Conservation (phyloP, 2,329 filamentous ascomycete genomes). For the Cryphonectria radicalis region DNA sequence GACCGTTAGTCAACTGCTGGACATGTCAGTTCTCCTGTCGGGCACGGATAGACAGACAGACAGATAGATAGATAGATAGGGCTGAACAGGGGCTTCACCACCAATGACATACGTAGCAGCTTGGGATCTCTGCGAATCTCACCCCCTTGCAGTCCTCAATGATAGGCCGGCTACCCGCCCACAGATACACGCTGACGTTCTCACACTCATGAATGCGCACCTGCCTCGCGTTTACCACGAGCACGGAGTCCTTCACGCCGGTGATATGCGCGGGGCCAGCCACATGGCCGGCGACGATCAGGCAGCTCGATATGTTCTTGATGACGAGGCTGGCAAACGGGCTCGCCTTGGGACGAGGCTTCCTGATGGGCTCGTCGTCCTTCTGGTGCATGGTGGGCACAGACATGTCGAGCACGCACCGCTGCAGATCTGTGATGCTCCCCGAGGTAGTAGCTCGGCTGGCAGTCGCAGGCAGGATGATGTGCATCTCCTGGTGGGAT, state of each 20-base stretch:
- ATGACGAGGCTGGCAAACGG: conserved; percentile 73
- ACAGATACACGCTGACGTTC: conserved; percentile 82
- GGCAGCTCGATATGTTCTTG: conserved; percentile 69
- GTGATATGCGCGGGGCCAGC: conserved; percentile 85
- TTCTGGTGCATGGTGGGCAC: conserved; percentile 55
- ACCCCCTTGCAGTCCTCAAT: conserved; percentile 86
- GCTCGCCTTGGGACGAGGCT: conserved; percentile 43
- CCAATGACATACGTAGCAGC: conserved; percentile 65
- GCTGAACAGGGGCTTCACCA: background rate
- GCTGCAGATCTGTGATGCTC: conserved; percentile 68
- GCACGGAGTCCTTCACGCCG: conserved; percentile 68
- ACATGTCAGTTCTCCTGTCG: conserved; percentile 26
- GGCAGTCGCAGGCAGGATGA: conserved; percentile 75
- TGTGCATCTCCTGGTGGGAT: conserved; percentile 70
- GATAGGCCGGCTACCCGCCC: conserved; percentile 82
- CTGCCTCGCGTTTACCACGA: conserved; percentile 82
- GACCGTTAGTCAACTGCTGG: conserved; percentile 27
- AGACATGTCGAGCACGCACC: conserved; percentile 82
- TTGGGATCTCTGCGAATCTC: conserved; percentile 77
- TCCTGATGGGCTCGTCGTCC: background rate
- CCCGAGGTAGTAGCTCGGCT: conserved; percentile 74
- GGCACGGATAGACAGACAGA: conserved; percentile 17
- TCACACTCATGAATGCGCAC: conserved; percentile 89
- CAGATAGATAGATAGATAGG: background rate
- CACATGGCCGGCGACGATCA: conserved; percentile 80